phyloP scores from a whole-genome alignment of 495 filamentous ascomycete species.

The Penicillium soppii region DNA sequence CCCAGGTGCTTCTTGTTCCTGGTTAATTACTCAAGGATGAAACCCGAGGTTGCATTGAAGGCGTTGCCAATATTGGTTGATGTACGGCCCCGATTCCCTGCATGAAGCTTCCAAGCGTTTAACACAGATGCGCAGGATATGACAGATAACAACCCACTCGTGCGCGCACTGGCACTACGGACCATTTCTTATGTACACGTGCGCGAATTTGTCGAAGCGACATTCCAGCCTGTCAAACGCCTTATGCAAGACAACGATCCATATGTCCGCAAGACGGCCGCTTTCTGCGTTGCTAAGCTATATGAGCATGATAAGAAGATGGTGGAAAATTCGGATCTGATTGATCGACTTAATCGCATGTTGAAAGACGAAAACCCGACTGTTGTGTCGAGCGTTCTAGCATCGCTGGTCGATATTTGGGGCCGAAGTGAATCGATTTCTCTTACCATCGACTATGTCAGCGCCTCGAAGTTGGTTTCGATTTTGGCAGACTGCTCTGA shows the following conservation, averaged over 20 bases:
- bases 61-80: constrained; percentile 83
- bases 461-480: constrained; percentile 95
- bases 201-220: constrained; percentile 90
- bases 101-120: not conserved
- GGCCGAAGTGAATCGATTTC: constrained; percentile 96
- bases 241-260: constrained; percentile 87
- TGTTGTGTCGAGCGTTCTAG: constrained; percentile 91
- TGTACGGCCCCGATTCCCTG: constrained; percentile 47
- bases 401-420: constrained; percentile 96
- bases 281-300: constrained; percentile 94
- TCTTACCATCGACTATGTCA: constrained; percentile 94
- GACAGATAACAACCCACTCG: constrained; percentile 88
- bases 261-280: constrained; percentile 96
- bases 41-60: constrained; percentile 91
- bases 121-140: constrained; percentile 65
- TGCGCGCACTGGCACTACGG: constrained; percentile 87
- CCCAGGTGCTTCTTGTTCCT: constrained; percentile 93
- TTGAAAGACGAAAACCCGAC: constrained; percentile 95
- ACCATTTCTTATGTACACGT: constrained; percentile 99
- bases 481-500: constrained; percentile 97
- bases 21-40: constrained; percentile 94
- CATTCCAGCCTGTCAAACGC: constrained; percentile 76
- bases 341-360: constrained; percentile 87
- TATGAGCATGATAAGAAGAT: constrained; percentile 93
- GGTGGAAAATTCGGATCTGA: constrained; percentile 87